Base-by-base conservation (phyloP, 305 asterid species). In the Solanum aculeatissimum region DNA sequence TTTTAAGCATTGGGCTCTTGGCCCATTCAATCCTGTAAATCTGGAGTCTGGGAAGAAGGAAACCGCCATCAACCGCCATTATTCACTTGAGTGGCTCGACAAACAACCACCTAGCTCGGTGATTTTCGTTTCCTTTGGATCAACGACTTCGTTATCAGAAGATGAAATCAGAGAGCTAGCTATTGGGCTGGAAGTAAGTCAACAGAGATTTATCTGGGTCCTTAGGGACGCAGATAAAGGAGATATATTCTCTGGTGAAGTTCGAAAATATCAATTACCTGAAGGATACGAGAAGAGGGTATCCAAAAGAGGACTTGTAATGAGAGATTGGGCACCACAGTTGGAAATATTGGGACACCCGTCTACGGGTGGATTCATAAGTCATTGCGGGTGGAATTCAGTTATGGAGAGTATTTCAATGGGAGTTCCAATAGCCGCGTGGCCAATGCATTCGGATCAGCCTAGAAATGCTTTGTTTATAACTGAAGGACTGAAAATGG, bases 361-460 rank as follows among this genome's bases (percentile, higher is more conserved):
- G 0, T 83, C 94, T 1, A 90, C 91, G 0, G 98, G 97, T 1
- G 98, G 98, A 9, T 95, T 95, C 21, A 84, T 95, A 91, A 93
- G 97, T 62, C 98, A 95, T 27, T 95, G 98, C 16, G 98, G 98
- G 0, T 95, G 98, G 98, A 95, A 95, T 74, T 95, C 98, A 0
- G 90, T 95, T 88, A 90, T 95, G 87, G 98, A 94, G 85, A 94
- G 97, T 38, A 86, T 95, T 5, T 90, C 94, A 0, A 91, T 89
- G 93, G 98, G 98, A 1, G 96, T 92, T 3, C 94, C 98, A 0
- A 86, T 95, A 1, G 96, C 90, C 0, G 88, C 97, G 5, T 95
- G 98, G 98, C 98, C 98, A 7, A 89, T 95, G 94, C 98, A 94
- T 68, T 94, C 97, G 4, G 98, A 94, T 40, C 98, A 94, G 84